Conservation (phyloP, 1,284 basidiomycete genomes). For the Cutaneotrichosporon sp. region DNA sequence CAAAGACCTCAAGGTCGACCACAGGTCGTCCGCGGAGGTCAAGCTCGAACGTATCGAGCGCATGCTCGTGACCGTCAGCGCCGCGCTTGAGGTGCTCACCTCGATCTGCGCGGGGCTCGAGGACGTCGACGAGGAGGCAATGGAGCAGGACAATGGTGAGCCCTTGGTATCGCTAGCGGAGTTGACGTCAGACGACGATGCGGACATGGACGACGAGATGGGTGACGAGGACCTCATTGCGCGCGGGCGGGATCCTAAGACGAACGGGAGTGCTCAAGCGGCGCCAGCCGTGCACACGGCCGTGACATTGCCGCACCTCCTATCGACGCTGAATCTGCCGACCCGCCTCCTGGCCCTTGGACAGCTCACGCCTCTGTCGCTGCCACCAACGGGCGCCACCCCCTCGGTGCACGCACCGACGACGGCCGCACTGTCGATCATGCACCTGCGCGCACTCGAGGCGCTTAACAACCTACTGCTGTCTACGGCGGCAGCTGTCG, state of each 20-base stretch:
- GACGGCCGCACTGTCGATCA: slow-evolving; percentile 69
- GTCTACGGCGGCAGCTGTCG: slow-evolving; percentile 49
- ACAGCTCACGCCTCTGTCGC: slow-evolving; percentile 69
- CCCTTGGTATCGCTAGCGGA: slow-evolving; percentile 3
- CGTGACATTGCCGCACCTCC: slow-evolving; percentile 46
- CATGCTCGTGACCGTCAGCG: slow-evolving; percentile 64
- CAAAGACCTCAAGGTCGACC: slow-evolving; percentile 52
- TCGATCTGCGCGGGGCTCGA: slow-evolving; percentile 80
- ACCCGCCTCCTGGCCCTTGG: slow-evolving; percentile 62
- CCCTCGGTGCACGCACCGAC: slow-evolving; percentile 74
- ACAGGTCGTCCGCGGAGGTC: slow-evolving; percentile 62
- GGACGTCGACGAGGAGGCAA: slow-evolving; percentile 56
- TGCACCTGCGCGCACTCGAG: slow-evolving; percentile 79
- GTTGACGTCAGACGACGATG: slow-evolving; percentile 43
- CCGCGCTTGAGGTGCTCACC: slow-evolving; percentile 78
- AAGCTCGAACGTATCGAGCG: slow-evolving; percentile 71
- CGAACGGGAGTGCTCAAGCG: slow-evolving; percentile 30
- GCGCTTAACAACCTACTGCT: slow-evolving; percentile 87
- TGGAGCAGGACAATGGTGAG: slow-evolving; percentile 34
- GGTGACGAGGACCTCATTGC: slow-evolving; percentile 48
- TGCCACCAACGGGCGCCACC: slow-evolving; percentile 61
- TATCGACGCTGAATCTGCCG: slow-evolving; percentile 47
- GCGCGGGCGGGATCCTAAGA: slow-evolving; percentile 39
- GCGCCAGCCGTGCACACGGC: slow-evolving; percentile 31
- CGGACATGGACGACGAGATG: slow-evolving; percentile 43